Conservation (phyloP, 169 alveolate species). For the Eimeria nieschulzi region DNA sequence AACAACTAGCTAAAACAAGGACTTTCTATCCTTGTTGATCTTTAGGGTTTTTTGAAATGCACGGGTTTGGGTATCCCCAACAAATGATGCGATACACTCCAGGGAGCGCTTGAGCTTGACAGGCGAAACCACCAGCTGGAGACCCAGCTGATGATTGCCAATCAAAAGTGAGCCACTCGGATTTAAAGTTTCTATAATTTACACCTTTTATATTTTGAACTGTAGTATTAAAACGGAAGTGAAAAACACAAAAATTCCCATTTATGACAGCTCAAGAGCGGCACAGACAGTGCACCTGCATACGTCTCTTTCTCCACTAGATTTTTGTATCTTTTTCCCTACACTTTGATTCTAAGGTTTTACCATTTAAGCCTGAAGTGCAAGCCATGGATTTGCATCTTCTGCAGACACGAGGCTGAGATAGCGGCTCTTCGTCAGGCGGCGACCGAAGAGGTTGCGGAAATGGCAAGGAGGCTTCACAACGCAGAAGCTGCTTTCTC, state of each 20-base stretch:
- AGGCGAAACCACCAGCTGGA: background rate
- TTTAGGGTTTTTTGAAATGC: background rate
- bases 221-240: too few relatives aligned
- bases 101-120: background rate
- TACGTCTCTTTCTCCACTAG: too few relatives aligned
- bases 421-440: background rate
- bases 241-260: too few relatives aligned
- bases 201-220: background rate
- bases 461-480: background rate
- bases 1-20: too few relatives aligned
- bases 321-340: too few relatives aligned
- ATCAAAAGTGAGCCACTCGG: background rate
- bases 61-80: background rate
- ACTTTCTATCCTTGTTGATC: too few relatives aligned
- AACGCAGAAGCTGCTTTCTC: background rate
- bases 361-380: too few relatives aligned
- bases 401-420: background rate
- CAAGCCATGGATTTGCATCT: too few relatives aligned
- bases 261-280: too few relatives aligned
- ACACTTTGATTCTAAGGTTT: too few relatives aligned
- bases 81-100: background rate
- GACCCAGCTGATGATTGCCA: background rate
- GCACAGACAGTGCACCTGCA: too few relatives aligned
- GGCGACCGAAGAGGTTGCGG: slow-evolving; percentile 8
- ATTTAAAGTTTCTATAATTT: background rate